Conservation (phyloP, 768 basidiomycete species). For the Termitomyces sp. region DNA sequence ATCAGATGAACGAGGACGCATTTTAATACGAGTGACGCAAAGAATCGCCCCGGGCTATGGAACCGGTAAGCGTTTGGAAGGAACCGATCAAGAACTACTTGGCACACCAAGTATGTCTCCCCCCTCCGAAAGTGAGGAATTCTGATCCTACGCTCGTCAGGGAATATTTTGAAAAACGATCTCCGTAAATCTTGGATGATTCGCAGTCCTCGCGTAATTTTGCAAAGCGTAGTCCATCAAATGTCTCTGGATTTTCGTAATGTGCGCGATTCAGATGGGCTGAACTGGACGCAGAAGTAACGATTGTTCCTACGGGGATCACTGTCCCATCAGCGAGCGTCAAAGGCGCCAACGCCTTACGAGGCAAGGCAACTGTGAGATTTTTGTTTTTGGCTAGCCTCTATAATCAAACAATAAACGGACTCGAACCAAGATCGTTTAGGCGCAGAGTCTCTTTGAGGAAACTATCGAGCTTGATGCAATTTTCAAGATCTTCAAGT, state of each 20-base stretch:
- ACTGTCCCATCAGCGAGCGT: neutral
- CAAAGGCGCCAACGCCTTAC: neutral
- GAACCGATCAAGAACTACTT: neutral
- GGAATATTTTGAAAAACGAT: neutral
- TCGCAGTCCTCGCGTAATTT: conserved; percentile 7
- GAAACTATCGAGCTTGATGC: neutral
- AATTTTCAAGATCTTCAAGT: neutral
- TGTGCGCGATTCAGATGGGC: conserved; percentile 19
- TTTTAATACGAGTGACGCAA: conserved; percentile 38
- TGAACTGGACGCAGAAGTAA: neutral
- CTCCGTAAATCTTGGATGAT: neutral
- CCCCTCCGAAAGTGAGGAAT: conserved; percentile 12
- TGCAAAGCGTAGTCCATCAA: conserved; percentile 39
- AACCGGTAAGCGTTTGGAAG: neutral
- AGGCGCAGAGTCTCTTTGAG: neutral
- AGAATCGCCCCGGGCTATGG: conserved; percentile 35
- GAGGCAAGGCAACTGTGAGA: too few species aligned
- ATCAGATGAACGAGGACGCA: conserved; percentile 39
- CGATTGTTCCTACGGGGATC: neutral
- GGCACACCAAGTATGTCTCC: conserved; percentile 24
- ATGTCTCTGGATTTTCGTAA: conserved; percentile 29
- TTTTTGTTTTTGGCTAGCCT: neutral
- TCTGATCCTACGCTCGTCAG: conserved; percentile 20
- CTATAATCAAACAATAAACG: neutral
- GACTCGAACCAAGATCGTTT: neutral